Evolutionary conservation across 306 rosid species (phyloP).

Genomic region (Chamaecrista fasciculata): DNA sequence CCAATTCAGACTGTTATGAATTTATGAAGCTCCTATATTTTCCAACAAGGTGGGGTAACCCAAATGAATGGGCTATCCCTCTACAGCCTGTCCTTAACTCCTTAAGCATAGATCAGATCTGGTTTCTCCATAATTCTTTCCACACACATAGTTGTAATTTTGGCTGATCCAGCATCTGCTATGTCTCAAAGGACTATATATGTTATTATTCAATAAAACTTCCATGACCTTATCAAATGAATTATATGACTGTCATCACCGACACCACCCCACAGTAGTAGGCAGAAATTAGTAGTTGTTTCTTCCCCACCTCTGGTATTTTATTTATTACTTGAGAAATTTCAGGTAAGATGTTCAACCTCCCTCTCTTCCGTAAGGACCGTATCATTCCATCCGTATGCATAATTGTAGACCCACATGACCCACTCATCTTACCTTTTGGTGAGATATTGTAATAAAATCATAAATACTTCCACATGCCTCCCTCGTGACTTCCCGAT

Average conservation of each 20-base stretch:
- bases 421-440: slow-evolving; percentile 11
- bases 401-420: slow-evolving; percentile 12
- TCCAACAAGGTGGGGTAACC: slow-evolving; percentile 45
- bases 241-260: slow-evolving; percentile 47
- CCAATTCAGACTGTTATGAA: slow-evolving; percentile 10
- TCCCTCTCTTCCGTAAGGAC: slow-evolving; percentile 57
- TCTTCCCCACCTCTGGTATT: slow-evolving; percentile 30
- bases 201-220: slow-evolving; percentile 35
- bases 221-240: slow-evolving; percentile 34
- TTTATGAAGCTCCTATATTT: slow-evolving; percentile 29
- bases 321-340: slow-evolving; percentile 28
- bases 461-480: slow-evolving; percentile 19
- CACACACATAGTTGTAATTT: slow-evolving; percentile 19
- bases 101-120: slow-evolving; percentile 42
- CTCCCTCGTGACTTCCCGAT: background rate
- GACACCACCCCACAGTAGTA: slow-evolving; percentile 47
- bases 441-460: slow-evolving; percentile 12
- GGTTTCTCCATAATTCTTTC: slow-evolving; percentile 34
- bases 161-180: slow-evolving; percentile 30
- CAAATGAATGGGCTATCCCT: slow-evolving; percentile 43
- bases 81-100: slow-evolving; percentile 61
- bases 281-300: slow-evolving; percentile 17
- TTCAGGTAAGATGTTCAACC: slow-evolving; percentile 6
- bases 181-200: slow-evolving; percentile 40
- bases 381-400: slow-evolving; percentile 51